phyloP scores from a whole-genome alignment of 164 flowering plant genomes.

The Cinnamomum chago region DNA sequence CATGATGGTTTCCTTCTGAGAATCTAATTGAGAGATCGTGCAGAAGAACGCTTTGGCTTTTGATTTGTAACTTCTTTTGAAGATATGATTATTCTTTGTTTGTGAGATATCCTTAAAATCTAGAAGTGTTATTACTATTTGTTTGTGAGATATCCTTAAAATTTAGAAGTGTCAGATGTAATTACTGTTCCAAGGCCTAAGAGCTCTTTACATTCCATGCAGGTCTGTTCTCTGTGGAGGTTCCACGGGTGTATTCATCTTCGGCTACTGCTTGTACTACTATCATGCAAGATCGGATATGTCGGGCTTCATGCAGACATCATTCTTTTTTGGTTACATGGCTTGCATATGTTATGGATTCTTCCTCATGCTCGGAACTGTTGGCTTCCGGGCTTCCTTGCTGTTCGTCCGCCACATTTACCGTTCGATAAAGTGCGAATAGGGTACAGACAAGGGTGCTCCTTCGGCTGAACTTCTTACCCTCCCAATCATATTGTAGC shows the following conservation, averaged over 20 bases:
- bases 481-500: neutral
- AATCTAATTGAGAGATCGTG: neutral
- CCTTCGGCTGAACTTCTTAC: neutral
- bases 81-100: neutral
- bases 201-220: neutral
- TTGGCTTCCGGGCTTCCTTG: slow-evolving; percentile 23
- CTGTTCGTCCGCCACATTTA: slow-evolving; percentile 25
- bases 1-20: neutral
- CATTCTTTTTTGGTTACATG: slow-evolving; percentile 28
- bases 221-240: slow-evolving; percentile 24
- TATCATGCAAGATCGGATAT: slow-evolving; percentile 24
- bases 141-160: neutral
- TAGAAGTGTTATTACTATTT: neutral
- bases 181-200: neutral
- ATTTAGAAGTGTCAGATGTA: neutral
- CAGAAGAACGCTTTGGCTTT: neutral
- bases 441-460: neutral
- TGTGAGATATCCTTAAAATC: neutral
- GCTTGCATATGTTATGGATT: slow-evolving; percentile 25
- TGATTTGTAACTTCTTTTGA: neutral
- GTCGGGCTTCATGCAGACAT: slow-evolving; percentile 25
- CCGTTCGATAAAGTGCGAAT: slow-evolving; percentile 23
- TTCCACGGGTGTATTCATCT: slow-evolving; percentile 20
- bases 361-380: slow-evolving; percentile 24
- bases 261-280: slow-evolving; percentile 20